Evolutionary conservation across 2,329 filamentous ascomycete genomes (phyloP).

Genomic region (Microcera coccophila): DNA sequence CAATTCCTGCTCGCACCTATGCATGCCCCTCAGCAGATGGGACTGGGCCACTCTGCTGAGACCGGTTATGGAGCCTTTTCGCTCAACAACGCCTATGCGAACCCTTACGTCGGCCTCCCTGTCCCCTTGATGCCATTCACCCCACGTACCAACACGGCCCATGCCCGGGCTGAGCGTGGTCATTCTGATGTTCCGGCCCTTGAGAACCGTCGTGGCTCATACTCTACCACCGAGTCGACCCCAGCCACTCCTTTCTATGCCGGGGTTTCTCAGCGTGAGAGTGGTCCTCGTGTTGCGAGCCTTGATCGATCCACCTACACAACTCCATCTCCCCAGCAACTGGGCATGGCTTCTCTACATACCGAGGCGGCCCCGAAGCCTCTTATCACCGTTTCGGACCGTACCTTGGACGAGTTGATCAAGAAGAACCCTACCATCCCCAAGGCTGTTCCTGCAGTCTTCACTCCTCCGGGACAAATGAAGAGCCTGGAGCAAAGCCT

Average conservation of each 20-base stretch:
- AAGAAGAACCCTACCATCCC: conserved; percentile 80
- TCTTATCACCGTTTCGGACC: conserved; percentile 40
- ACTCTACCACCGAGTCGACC: conserved; percentile 64
- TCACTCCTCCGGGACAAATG: conserved; percentile 77
- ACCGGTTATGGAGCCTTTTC: conserved; percentile 32
- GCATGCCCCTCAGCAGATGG: conserved; percentile 32
- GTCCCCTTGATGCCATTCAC: conserved; percentile 48
- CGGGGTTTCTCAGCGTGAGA: conserved; percentile 55
- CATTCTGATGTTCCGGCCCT: conserved; percentile 57
- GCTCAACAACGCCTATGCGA: conserved; percentile 33
- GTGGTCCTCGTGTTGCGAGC: conserved; percentile 54
- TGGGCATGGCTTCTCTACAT: conserved; percentile 41
- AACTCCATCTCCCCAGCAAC: conserved; percentile 62
- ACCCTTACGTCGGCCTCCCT: conserved; percentile 36
- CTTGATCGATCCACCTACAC: conserved; percentile 63
- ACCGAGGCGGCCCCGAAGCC: conserved; percentile 42
- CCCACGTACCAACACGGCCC: conserved; percentile 42
- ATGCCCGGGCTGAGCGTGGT: conserved; percentile 45
- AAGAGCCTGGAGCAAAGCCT: conserved; percentile 92
- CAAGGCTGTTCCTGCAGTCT: conserved; percentile 82
- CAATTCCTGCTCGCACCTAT: conserved; percentile 38
- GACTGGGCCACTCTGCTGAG: conserved; percentile 34
- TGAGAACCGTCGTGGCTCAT: conserved; percentile 63
- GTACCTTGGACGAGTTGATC: conserved; percentile 60
- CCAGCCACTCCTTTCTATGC: conserved; percentile 64